These are phyloP conservation scores for Casuarina glauca DNA, from an alignment of 306 rosid species.

Conservation along the genomic window DNA sequence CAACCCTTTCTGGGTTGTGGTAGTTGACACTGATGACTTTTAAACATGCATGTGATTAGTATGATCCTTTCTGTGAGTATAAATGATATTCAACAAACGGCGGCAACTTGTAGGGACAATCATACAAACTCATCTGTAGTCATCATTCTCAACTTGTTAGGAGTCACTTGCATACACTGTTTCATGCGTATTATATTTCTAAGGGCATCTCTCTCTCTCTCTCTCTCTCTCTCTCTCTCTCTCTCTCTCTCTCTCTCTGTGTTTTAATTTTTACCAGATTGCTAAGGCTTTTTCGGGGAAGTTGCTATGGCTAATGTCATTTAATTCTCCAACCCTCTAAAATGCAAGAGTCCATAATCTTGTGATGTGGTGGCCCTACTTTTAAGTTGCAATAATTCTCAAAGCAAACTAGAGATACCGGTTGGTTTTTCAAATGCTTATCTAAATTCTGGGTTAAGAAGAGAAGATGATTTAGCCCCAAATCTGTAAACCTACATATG, in stretches of 20 bases:
- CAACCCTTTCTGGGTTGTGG: not conserved
- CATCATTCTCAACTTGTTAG: not conserved
- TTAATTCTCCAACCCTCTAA: not conserved
- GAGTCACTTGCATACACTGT: not conserved
- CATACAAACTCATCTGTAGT: not conserved
- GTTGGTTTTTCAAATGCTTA: not conserved
- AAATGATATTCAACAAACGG: not conserved
- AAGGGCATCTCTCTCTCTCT: not conserved
- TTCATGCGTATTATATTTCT: too few relatives aligned
- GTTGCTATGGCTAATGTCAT: not conserved
- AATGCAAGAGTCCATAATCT: not conserved
- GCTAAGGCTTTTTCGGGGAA: not conserved
- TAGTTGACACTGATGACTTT: not conserved
- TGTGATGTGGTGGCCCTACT: not conserved
- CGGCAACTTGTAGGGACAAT: not conserved
- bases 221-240: too few relatives aligned
- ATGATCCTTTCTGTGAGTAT: not conserved
- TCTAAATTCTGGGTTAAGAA: not conserved
- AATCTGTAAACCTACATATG: not conserved
- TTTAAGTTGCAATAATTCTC: not conserved
- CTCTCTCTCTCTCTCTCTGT: too few relatives aligned
- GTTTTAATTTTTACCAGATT: too few relatives aligned
- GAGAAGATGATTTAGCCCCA: not conserved
- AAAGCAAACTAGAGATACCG: not conserved
- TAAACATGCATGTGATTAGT: not conserved